phyloP scores from a whole-genome alignment of 1,284 basidiomycete species.

The Ceratobasidium sp. region DNA sequence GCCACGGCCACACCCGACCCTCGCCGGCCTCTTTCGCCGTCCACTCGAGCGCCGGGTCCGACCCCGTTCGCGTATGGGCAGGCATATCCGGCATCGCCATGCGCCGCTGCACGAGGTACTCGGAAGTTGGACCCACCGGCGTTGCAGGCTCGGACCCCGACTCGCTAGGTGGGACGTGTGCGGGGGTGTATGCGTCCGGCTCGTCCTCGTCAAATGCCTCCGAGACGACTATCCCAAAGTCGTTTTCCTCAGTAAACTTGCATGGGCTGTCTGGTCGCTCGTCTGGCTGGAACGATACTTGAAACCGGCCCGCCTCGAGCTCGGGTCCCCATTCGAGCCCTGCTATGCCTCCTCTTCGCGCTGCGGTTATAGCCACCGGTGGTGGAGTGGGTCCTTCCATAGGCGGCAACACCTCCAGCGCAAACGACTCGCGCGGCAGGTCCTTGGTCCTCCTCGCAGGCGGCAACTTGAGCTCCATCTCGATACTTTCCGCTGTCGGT shows the following conservation, averaged over 20 bases:
- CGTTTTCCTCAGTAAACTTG: conserved; percentile 37
- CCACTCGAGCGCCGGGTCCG: conserved; percentile 15
- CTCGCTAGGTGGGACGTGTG: neutral
- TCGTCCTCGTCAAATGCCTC: conserved; percentile 34
- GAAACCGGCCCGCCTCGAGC: neutral
- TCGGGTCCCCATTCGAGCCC: conserved; percentile 8
- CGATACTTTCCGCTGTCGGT: neutral
- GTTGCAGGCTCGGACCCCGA: neutral
- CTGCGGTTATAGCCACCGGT: neutral
- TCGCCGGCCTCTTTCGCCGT: conserved; percentile 7
- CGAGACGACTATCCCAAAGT: conserved; percentile 40
- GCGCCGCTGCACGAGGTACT: conserved; percentile 17
- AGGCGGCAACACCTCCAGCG: neutral
- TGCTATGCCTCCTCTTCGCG: neutral
- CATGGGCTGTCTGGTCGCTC: conserved; percentile 30
- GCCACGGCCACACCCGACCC: conserved; percentile 28
- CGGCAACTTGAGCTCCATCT: conserved; percentile 2
- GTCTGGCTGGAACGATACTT: neutral
- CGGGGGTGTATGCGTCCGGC: conserved; percentile 11
- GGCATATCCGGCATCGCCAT: conserved; percentile 19
- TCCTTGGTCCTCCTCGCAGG: conserved; percentile 31
- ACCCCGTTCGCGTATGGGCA: neutral
- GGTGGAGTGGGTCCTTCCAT: neutral
- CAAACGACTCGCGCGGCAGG: conserved; percentile 23
- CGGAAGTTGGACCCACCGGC: neutral